These are phyloP conservation scores for Syzygium malaccense DNA, from an alignment of 441 rosid genomes.

Conservation along the genomic window DNA sequence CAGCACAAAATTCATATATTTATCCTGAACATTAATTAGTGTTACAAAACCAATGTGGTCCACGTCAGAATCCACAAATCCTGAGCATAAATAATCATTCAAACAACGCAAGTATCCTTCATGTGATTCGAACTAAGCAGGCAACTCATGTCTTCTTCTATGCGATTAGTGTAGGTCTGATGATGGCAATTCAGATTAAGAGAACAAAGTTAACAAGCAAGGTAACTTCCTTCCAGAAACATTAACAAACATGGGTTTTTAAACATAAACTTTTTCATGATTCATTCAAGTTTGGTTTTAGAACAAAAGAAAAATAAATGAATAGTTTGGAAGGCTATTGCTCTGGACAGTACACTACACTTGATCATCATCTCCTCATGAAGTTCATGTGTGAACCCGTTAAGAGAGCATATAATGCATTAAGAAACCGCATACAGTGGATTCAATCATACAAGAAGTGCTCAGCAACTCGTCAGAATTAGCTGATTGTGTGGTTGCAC, in stretches of 20 bases:
- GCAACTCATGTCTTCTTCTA: not conserved
- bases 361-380: not conserved
- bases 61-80: not conserved
- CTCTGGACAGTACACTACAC: not conserved
- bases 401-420: not conserved
- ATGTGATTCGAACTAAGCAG: not conserved
- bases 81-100: not conserved
- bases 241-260: not conserved
- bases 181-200: not conserved
- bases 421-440: not conserved
- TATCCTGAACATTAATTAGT: not conserved
- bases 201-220: not conserved
- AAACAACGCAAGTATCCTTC: not conserved
- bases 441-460: not conserved
- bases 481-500: not conserved
- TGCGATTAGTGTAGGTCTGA: not conserved
- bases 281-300: not conserved
- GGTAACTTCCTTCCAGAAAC: not conserved
- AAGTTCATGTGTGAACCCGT: not conserved
- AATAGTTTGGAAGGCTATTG: not conserved
- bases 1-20: not conserved
- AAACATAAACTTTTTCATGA: not conserved
- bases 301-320: not conserved
- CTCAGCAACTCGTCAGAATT: not conserved
- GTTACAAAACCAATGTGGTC: not conserved